Evolutionary conservation across 345 rosid species (phyloP).

Genomic region (Trapa incisa): DNA sequence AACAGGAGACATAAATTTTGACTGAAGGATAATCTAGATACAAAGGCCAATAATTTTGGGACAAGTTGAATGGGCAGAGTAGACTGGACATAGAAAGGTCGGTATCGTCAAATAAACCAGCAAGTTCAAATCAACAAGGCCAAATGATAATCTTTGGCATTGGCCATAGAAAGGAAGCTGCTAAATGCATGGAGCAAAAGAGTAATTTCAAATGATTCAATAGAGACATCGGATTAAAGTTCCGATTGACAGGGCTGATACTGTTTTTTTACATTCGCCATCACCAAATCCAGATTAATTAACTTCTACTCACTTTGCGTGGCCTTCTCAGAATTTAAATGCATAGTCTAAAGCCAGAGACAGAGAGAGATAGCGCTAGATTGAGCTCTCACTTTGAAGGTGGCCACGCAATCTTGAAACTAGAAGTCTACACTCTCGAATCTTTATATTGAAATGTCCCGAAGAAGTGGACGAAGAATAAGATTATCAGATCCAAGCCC

Average conservation of each 20-base stretch:
- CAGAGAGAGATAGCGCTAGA: neutral
- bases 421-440: slow-evolving; percentile 13
- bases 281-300: slow-evolving; percentile 6
- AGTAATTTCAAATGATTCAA: neutral
- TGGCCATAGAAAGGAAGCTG: neutral
- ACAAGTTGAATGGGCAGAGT: neutral
- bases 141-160: neutral
- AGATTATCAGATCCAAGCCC: slow-evolving; percentile 34
- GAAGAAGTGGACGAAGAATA: slow-evolving; percentile 9
- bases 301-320: neutral
- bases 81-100: neutral
- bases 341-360: neutral
- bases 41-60: neutral
- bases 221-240: neutral
- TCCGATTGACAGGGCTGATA: neutral
- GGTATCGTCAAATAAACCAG: too few species aligned
- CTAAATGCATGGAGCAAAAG: neutral
- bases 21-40: neutral
- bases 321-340: neutral
- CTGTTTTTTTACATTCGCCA: neutral
- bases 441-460: neutral
- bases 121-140: too few species aligned
- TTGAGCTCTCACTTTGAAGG: slow-evolving; percentile 21
- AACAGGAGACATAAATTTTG: neutral
- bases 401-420: slow-evolving; percentile 10